These are phyloP conservation scores for Crepidotus variabilis DNA, from an alignment of 768 basidiomycete species.

Conservation along the genomic window DNA sequence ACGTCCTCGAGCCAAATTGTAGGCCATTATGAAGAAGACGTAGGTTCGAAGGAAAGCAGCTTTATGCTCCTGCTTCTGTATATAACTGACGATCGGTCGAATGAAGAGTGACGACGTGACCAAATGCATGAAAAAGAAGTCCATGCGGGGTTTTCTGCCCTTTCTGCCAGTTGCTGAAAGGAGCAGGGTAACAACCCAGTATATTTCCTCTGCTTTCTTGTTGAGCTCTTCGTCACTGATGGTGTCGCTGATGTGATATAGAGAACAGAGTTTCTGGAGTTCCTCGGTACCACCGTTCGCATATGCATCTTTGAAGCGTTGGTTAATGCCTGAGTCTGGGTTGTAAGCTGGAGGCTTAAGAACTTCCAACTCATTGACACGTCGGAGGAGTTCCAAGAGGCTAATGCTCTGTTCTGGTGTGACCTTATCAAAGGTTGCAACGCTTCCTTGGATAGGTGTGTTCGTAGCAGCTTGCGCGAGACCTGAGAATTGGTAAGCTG, in stretches of 20 bases:
- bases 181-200: conserved; percentile 46
- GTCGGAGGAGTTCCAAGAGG: conserved; percentile 46
- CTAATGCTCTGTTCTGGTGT: conserved; percentile 26
- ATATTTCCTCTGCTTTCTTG: conserved; percentile 43
- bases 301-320: conserved; percentile 29
- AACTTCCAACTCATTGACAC: conserved; percentile 45
- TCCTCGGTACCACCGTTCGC: conserved; percentile 37
- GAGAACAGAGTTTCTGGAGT: conserved; percentile 39
- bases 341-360: conserved; percentile 55
- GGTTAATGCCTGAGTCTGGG: conserved; percentile 35
- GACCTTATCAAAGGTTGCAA: conserved; percentile 27
- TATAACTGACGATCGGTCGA: conserved; percentile 32
- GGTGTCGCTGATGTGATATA: conserved; percentile 32
- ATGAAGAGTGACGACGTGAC: conserved; percentile 51
- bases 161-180: conserved; percentile 42
- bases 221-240: conserved; percentile 31
- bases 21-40: conserved; percentile 33
- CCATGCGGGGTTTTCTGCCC: conserved; percentile 46
- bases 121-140: conserved; percentile 60
- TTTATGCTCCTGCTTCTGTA: conserved; percentile 32
- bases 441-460: conserved; percentile 19
- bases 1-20: conserved; percentile 41
- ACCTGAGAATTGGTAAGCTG: conserved; percentile 21
- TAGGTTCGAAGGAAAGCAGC: conserved; percentile 42
- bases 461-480: conserved; percentile 50